Base-by-base conservation (phyloP, 2,329 filamentous ascomycete genomes). In the Claviceps monticola region DNA sequence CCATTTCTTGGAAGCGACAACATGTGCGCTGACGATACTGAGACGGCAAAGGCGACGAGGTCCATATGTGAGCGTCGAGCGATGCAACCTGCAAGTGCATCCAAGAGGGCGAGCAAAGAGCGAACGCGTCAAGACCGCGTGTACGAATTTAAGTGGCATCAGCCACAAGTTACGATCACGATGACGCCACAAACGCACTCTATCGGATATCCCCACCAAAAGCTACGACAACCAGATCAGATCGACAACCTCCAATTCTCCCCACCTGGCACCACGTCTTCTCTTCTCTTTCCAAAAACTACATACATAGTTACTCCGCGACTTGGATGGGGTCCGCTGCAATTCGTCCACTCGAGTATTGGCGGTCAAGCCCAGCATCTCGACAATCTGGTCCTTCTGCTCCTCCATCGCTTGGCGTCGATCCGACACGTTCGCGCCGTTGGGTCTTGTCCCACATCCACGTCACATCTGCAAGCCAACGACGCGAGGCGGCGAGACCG, bases 1-100 rank as follows among this genome's bases (percentile, higher is more conserved):
- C 59, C 63, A 67, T 67, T 43, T 53, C 60, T 48, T 34, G 17
- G 41, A 14, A 9, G 34, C 49, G 34, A 47, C 16, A 13, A 44
- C 49, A 51, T 47, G 43, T 36, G 49, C 43, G 49, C 49, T 23
- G 36, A 17, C 48, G 48, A 26, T 38, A 14, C 21, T 5, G 1
- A 13, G 44, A 9, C 17, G 7, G n/a, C 7, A n/a, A 41, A 29
- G 26, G 49, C 36, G 21, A 29, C 5, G 3, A 45, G 39, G 34
- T 19, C 45, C 45, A 48, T 48, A 5, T 36, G 29, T 16, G 39
- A 14, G 41, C 19, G 41, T 3, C 21, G 41, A 6, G 41, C 41
- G 41, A 43, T 43, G 41, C 21, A 21, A 21, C 21, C 21, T 21
- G 21, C 39, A 42, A 17, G 16, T 43, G 13, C 21, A 26, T 44